Evolutionary conservation across 2,329 filamentous ascomycete genomes (phyloP).

Genomic region (Talaromyces atroroseus): DNA sequence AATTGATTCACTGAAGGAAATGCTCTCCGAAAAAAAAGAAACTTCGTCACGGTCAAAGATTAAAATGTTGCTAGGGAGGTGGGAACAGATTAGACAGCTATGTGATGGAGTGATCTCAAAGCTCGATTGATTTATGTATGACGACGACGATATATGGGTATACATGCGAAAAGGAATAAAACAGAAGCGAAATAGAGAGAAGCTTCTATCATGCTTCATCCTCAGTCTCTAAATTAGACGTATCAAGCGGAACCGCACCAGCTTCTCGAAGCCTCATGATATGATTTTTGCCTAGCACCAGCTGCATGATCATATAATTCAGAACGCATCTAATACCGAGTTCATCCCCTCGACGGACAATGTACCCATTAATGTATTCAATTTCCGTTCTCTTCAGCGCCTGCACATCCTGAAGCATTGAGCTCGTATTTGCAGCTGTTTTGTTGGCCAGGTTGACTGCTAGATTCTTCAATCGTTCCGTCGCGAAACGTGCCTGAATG

Average conservation of each 20-base stretch:
- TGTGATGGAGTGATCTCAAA: constrained; percentile 22
- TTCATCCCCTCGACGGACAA: constrained; percentile 66
- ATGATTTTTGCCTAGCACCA: constrained; percentile 65
- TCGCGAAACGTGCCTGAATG: constrained; percentile 54
- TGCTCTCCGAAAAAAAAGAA: constrained; percentile 10
- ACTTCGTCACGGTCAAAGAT: constrained; percentile 19
- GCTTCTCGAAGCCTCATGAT: constrained; percentile 34
- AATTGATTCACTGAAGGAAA: constrained; percentile 21
- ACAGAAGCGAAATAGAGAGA: neutral
- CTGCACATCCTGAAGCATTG: constrained; percentile 63
- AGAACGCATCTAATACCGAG: constrained; percentile 65
- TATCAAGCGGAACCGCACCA: constrained; percentile 29
- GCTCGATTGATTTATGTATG: constrained; percentile 10
- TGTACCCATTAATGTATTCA: constrained; percentile 82
- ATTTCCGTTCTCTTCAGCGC: constrained; percentile 65
- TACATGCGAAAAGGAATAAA: neutral
- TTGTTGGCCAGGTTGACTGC: constrained; percentile 50
- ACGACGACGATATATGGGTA: neutral
- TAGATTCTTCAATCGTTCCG: constrained; percentile 58
- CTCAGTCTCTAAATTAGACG: constrained; percentile 13
- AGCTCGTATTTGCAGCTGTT: constrained; percentile 55
- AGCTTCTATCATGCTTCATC: constrained; percentile 1
- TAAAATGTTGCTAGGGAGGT: constrained; percentile 29
- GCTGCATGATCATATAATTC: constrained; percentile 66
- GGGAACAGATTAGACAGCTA: constrained; percentile 35